Conservation (phyloP, 2,329 filamentous ascomycete genomes). For the Neonectria coccinea region DNA sequence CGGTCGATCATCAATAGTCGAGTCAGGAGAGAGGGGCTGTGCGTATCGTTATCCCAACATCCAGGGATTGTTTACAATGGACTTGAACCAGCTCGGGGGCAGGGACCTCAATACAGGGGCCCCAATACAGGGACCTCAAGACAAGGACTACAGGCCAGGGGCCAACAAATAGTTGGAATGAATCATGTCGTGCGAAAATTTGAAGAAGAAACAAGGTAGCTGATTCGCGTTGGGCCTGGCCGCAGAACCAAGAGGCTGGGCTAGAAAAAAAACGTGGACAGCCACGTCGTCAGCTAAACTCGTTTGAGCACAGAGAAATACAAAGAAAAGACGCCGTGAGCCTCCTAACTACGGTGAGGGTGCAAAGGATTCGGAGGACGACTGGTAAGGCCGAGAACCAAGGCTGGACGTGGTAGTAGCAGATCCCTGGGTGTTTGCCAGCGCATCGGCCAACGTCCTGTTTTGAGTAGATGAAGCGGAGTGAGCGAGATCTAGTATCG, state of each 20-base stretch:
- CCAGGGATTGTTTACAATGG: background rate
- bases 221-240: slow-evolving; percentile 22
- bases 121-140: background rate
- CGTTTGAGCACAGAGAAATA: slow-evolving; percentile 1
- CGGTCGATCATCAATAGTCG: background rate
- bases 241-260: slow-evolving; percentile 18
- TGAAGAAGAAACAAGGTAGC: slow-evolving; percentile 1
- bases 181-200: background rate
- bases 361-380: background rate
- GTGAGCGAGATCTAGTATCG: background rate
- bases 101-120: background rate
- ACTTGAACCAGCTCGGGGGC: background rate
- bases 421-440: slow-evolving; percentile 1
- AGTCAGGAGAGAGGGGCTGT: background rate
- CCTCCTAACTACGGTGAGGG: background rate
- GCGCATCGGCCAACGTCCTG: slow-evolving; percentile 11
- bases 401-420: background rate
- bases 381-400: background rate
- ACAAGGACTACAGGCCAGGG: background rate
- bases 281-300: background rate
- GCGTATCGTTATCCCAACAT: background rate
- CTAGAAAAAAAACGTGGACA: background rate
- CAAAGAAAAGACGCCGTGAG: background rate
- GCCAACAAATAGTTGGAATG: background rate
- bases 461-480: background rate